Evolutionary conservation across 192 early-diverging fungal species (phyloP), one percentile per base, ranked within the genome.

Genomic region (Coemansia sp.): DNA sequence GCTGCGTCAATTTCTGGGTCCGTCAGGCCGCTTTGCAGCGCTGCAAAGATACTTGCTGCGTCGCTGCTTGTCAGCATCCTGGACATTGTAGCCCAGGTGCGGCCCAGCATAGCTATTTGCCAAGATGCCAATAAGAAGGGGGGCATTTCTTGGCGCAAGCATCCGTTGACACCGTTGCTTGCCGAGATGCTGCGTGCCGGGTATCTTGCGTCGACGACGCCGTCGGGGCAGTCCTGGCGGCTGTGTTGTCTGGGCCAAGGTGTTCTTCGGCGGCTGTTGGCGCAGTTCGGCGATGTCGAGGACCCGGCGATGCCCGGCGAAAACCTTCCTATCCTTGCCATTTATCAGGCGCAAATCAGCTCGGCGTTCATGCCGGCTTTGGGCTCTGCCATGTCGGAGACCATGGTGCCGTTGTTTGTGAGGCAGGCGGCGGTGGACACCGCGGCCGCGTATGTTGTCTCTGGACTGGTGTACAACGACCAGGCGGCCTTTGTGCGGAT

Each of bases 331-430:
- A 69, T 98, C 0, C 80, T 99, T 53, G 90, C 89, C 58, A 93
- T 97, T 58, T 97, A 96, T 72, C 91, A 94, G 71, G 94, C 95
- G 0, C 95, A 98, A 69, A 91, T 99, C 49, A 88, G 84, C 27
- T 89, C 97, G 2, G 93, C 95, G 3, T 82, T 99, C 42, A 90
- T 91, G 16, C 92, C 97, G 2, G 89, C 89, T 1, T 48, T 83
- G 20, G 36, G 56, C 14, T 16, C 55, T 18, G 55, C 14, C 8
- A 0, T 25, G 32, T 8, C 32, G 22, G 24, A 18, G 16, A 4
- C 23, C 46, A 32, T 32, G 6, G 13, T 42, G 0, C 39, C 9
- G 8, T 3, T 42, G 6, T 14, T 54, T 7, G 64, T 64, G 9
- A 50, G 61, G 4, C 56, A 60, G 32, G 78, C 72, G 0, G 72